Base-by-base conservation (phyloP, 306 rosid species). In the Cucurbita maxima region DNA sequence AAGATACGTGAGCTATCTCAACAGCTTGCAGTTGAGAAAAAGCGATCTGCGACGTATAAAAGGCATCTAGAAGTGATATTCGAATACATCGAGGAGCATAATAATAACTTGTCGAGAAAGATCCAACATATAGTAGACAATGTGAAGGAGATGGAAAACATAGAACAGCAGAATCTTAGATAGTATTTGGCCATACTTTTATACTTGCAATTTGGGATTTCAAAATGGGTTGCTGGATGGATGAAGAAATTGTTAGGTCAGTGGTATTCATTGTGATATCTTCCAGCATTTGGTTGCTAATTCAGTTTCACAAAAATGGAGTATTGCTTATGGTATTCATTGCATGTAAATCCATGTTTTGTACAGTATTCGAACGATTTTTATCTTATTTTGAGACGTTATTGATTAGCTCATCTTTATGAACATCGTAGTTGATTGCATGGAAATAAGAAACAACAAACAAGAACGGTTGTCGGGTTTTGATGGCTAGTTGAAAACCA, bases 31-130 rank as follows among this genome's bases (percentile, higher is more conserved):
- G 36, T 79, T 57, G 99, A 94, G 90, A 94, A 84, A 75, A 94
- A 89, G 82, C 87, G 97, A 82, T 82, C 96, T 1, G 97, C 92
- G 3, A 81, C 86, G 3, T 91, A 94, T 80, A 94, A 91, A 85
- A 91, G 97, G 82, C 99, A 91, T 78, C 89, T 94, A 58, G 99
- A 94, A 75, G 78, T 89, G 79, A 76, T 94, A 78, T 91, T 94
- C 41, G 97, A 89, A 86, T 96, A 89, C 76, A 89, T 91, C 13
- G 97, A 89, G 18, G 92, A 94, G 84, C 96, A 87, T 81, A 94
- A 94, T 67, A 86, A 87, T 79, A 86, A 77, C 81, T 84, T 94
- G 64, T 87, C 99, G 43, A 91, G 85, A 82, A 94, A 84, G 92
- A 85, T 91, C 78, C 97, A 89, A 77, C 87, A 89, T 85, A 83